Evolutionary conservation across 768 basidiomycete species (phyloP), one percentile per base, ranked within the genome.

Genomic region (Rhodotorula graminis): DNA sequence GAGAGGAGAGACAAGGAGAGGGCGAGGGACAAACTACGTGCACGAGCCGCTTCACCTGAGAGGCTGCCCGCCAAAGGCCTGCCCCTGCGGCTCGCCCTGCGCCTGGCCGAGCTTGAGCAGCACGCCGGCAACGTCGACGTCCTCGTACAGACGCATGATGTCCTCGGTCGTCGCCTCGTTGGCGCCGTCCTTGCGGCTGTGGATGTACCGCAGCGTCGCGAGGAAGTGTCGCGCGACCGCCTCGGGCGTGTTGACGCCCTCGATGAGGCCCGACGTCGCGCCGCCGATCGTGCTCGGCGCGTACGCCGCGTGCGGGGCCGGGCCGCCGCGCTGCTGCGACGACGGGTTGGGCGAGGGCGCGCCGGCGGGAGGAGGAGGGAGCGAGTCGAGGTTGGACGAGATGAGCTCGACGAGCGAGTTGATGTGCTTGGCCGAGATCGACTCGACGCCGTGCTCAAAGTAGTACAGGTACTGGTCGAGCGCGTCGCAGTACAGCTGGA

Each of bases 381-480:
- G 91, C 73, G 86, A 88, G 83, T 99, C 96, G 80, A 98, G 93
- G 78, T 90, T 92, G 12, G 90, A 89, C 2, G 92, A 91, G 81
- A 99, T 94, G 29, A 98, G 86, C 78, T 98, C 95, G 27, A 98
- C 93, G 57, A 99, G 86, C 72, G 90, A 92, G 81, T 95, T 97
- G 73, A 98, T 89, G 77, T 95, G 98, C 83, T 96, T 96, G 19
- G 95, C 88, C 44, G 93, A 93, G 67, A 95, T 85, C 92, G 92
- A 92, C 66, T 92, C 88, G 37, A 93, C 92, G 60, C 90, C 90
- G 59, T 88, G 91, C 78, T 99, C 95, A 65, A 97, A 89, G 82
- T 96, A 98, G 81, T 93, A 97, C 53, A 97, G 83, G 81, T 98
- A 98, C 78, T 90, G 90, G 80, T 99, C 95, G 46, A 99, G 87